phyloP scores from a whole-genome alignment of 805 yeast genomes.

The Martiniozyma abietophila region DNA sequence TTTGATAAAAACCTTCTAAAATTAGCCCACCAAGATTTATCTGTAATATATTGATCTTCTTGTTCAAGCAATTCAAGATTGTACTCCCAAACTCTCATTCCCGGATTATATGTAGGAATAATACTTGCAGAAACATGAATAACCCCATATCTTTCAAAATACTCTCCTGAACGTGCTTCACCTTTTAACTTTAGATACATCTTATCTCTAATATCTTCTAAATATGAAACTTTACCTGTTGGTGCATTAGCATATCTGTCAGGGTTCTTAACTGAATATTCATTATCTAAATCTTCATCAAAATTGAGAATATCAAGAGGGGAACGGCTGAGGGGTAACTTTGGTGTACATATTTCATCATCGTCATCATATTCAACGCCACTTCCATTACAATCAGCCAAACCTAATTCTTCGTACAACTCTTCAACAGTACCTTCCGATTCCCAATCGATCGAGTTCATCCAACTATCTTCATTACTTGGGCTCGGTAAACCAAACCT shows the following conservation, averaged over 20 bases:
- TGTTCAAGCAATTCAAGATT: constrained; percentile 40
- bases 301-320: neutral
- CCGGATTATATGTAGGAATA: constrained; percentile 80
- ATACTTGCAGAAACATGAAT: constrained; percentile 66
- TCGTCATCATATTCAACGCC: too few species aligned
- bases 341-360: too few species aligned
- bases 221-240: constrained; percentile 51
- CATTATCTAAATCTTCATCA: constrained; percentile 19
- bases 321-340: too few species aligned
- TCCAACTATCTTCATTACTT: constrained; percentile 18
- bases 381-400: constrained; percentile 4
- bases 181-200: constrained; percentile 43
- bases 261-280: constrained; percentile 13
- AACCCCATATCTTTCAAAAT: constrained; percentile 54
- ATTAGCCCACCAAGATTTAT: too few species aligned
- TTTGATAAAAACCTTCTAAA: too few species aligned
- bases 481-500: constrained; percentile 11
- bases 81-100: constrained; percentile 80
- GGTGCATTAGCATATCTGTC: constrained; percentile 55
- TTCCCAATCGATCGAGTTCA: constrained; percentile 11
- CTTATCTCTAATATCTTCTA: constrained; percentile 47
- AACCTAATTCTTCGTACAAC: constrained; percentile 7
- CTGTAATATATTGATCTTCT: constrained; percentile 52
- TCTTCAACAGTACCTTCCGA: constrained; percentile 11
- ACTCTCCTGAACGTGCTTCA: constrained; percentile 31